These are phyloP conservation scores for Penicillium desertorum DNA, from an alignment of 495 filamentous ascomycete species.

Conservation along the genomic window DNA sequence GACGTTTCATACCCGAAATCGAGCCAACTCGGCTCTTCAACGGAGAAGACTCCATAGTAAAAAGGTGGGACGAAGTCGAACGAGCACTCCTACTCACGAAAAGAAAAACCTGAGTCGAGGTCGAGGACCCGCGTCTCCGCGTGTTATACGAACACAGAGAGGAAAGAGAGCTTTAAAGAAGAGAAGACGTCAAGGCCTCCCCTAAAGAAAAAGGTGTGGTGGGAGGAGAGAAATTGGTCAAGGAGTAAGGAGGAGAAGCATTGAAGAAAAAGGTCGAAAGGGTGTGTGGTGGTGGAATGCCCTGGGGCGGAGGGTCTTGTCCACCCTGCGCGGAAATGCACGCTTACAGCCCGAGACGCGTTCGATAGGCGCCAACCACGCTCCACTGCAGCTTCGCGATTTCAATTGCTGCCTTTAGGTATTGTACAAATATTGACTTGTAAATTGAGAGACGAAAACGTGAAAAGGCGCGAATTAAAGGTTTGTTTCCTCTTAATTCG, in stretches of 20 bases:
- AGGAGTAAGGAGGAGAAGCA: constrained; percentile 30
- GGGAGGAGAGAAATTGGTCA: constrained; percentile 24
- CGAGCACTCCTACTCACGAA: constrained; percentile 17
- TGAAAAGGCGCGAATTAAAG: constrained; percentile 5
- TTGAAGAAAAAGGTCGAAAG: constrained; percentile 38
- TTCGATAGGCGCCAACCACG: constrained; percentile 48
- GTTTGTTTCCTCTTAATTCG: not conserved
- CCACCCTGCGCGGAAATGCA: constrained; percentile 48
- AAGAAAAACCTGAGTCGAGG: constrained; percentile 20
- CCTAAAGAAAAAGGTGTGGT: constrained; percentile 15
- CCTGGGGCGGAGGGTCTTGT: constrained; percentile 40
- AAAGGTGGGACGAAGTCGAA: constrained; percentile 12
- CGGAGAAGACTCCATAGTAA: constrained; percentile 48
- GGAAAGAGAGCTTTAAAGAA: constrained; percentile 5
- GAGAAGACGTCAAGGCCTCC: constrained; percentile 12
- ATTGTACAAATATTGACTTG: not conserved
- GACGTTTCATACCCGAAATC: constrained; percentile 69
- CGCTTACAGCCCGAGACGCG: constrained; percentile 51
- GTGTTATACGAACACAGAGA: constrained; percentile 16
- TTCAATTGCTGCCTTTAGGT: constrained; percentile 10
- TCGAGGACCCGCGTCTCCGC: constrained; percentile 31
- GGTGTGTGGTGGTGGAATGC: constrained; percentile 45
- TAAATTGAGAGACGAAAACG: constrained; percentile 1
- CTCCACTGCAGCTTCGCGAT: constrained; percentile 35
- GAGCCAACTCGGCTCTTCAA: constrained; percentile 38